A percentile compares a stretch with the other conserved stretches of the same genome.
Conservation (phyloP, 176 grass and related monocot genomes). For the Typha latifolia region DNA sequence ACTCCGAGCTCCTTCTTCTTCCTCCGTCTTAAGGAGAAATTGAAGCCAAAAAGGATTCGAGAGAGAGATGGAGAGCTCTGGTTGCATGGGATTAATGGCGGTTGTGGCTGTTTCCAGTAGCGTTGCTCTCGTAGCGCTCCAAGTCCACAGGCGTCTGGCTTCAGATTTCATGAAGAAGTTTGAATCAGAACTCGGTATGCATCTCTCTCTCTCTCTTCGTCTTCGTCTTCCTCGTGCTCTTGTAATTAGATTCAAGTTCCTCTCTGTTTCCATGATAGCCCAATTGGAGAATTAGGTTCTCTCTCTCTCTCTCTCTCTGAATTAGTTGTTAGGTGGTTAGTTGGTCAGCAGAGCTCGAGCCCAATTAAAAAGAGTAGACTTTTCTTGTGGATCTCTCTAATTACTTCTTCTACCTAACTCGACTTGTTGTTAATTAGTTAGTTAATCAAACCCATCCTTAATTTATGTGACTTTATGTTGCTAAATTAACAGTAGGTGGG, state of each 20-base stretch:
- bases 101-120: constrained; percentile 44
- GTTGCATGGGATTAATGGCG: constrained; percentile 36
- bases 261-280: background rate
- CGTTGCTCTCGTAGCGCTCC: constrained; percentile 40
- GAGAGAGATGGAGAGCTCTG: constrained; percentile 7
- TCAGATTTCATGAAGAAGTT: constrained; percentile 44
- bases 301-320: constrained; percentile 1
- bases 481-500: background rate
- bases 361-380: constrained; percentile 1
- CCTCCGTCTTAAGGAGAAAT: background rate
- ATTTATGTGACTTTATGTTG: background rate
- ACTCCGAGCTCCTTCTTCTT: background rate
- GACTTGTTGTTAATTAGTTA: background rate
- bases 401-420: background rate
- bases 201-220: background rate
- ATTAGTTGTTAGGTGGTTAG: constrained; percentile 8
- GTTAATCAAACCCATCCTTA: background rate
- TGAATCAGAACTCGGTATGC: constrained; percentile 7
- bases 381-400: constrained; percentile 19
- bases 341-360: background rate
- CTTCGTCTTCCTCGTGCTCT: background rate
- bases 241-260: too few species aligned
- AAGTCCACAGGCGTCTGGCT: constrained; percentile 34
- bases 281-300: background rate
- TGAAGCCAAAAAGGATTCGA: background rate